Evolutionary conservation across 176 grass and related monocot genomes (phyloP).

Genomic region (Alloteropsis semialata): DNA sequence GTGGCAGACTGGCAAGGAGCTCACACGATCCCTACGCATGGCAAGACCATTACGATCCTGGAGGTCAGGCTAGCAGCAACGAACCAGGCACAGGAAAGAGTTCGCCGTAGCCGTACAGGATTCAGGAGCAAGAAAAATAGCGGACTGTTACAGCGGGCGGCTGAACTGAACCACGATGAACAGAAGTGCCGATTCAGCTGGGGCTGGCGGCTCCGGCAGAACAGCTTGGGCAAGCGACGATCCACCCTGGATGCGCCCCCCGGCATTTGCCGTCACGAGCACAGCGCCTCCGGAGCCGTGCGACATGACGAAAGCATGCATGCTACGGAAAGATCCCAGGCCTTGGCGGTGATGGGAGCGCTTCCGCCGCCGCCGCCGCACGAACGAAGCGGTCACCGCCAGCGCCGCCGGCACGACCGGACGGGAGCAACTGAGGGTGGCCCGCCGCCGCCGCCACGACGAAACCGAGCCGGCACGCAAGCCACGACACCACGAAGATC

Average conservation of each 20-base stretch:
- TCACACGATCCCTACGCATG: neutral
- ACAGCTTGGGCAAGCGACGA: constrained; percentile 17
- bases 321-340: constrained; percentile 43
- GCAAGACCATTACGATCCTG: constrained; percentile 11
- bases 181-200: constrained; percentile 24
- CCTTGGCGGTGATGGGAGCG: constrained; percentile 6
- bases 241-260: constrained; percentile 23
- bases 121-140: constrained; percentile 35
- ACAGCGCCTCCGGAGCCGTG: constrained; percentile 35
- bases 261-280: constrained; percentile 33
- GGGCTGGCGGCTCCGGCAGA: neutral
- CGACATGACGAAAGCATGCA: constrained; percentile 54
- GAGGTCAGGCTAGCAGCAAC: constrained; percentile 9
- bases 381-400: neutral
- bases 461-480: neutral
- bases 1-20: constrained; percentile 8
- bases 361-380: constrained; percentile 1
- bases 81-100: neutral
- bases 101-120: constrained; percentile 5
- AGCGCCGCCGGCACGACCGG: neutral
- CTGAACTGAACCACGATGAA: constrained; percentile 32
- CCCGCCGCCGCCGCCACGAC: neutral
- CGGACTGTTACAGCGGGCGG: neutral
- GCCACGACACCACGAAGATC: constrained; percentile 34
- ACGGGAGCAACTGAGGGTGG: constrained; percentile 1